phyloP scores from a whole-genome alignment of 352 stramenopile species.

The Pythium aphanidermatum region DNA sequence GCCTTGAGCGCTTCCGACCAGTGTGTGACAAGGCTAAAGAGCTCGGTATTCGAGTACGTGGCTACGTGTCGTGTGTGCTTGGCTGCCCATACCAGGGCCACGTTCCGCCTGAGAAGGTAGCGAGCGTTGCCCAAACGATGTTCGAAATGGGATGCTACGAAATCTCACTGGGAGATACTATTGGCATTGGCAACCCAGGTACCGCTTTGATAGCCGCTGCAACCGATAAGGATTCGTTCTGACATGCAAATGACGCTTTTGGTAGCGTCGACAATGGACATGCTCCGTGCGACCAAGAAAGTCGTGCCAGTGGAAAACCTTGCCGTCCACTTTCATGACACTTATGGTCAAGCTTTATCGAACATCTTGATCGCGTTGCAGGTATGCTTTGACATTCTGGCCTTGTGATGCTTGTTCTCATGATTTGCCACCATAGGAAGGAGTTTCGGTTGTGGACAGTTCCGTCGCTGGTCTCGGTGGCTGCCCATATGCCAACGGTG shows the following conservation, averaged over 20 bases:
- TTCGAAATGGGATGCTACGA: conserved; percentile 95
- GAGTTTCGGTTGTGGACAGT: conserved; percentile 91
- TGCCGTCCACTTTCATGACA: conserved; percentile 97
- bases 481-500: conserved; percentile 95
- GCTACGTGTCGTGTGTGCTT: conserved; percentile 96
- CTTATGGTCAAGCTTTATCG: conserved; percentile 93
- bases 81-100: conserved; percentile 94
- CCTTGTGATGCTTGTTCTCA: neutral
- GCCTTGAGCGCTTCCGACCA: conserved; percentile 88
- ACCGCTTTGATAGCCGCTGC: neutral
- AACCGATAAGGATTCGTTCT: neutral
- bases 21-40: conserved; percentile 81
- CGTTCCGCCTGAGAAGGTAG: conserved; percentile 81
- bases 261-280: conserved; percentile 73
- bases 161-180: conserved; percentile 93
- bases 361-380: conserved; percentile 92
- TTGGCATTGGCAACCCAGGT: conserved; percentile 89
- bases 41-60: conserved; percentile 85
- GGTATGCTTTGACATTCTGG: conserved; percentile 24
- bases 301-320: conserved; percentile 82
- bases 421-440: conserved; percentile 53
- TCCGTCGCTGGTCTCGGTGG: conserved; percentile 94
- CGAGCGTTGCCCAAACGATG: conserved; percentile 73
- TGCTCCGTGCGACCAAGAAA: conserved; percentile 72
- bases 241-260: too few relatives aligned